Percentiles rank a stretch among this genome's conserved stretches.
Evolutionary conservation across 2,329 filamentous ascomycete species (phyloP).

Genomic region (Diaporthe vaccinii): DNA sequence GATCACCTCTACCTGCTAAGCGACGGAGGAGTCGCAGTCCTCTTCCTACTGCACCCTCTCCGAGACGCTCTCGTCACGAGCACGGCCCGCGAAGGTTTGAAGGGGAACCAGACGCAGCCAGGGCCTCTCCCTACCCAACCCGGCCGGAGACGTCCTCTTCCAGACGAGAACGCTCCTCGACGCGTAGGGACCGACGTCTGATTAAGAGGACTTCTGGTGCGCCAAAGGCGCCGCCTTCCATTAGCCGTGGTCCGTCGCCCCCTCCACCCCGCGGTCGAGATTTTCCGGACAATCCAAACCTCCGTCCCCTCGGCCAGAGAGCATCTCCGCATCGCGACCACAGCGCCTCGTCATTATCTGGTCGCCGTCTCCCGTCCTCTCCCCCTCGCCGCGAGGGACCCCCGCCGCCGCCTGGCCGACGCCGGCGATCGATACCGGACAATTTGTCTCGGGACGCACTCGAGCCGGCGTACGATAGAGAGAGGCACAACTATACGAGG

Average conservation of each 20-base stretch:
- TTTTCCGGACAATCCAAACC: constrained; percentile 41
- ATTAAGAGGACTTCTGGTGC: constrained; percentile 44
- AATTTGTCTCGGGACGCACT: constrained; percentile 42
- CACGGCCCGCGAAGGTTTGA: constrained; percentile 31
- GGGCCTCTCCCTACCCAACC: constrained; percentile 27
- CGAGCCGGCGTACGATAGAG: constrained; percentile 39
- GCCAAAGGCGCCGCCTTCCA: constrained; percentile 41
- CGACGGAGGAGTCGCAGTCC: constrained; percentile 49
- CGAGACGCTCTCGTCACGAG: constrained; percentile 40
- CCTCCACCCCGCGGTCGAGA: constrained; percentile 43
- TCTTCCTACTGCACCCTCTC: constrained; percentile 42
- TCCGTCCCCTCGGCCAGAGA: constrained; percentile 41
- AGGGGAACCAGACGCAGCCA: constrained; percentile 37
- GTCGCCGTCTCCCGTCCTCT: constrained; percentile 42
- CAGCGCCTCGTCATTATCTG: constrained; percentile 44
- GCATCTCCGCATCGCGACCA: constrained; percentile 43
- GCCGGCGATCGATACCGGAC: constrained; percentile 45
- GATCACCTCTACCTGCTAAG: constrained; percentile 46
- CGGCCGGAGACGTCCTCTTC: constrained; percentile 40
- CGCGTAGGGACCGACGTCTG: constrained; percentile 44
- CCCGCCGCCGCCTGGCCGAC: constrained; percentile 33
- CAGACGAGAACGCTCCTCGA: constrained; percentile 45
- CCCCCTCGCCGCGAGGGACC: constrained; percentile 32
- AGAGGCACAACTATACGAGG: constrained; percentile 30
- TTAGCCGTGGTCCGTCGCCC: constrained; percentile 46